Conservation (phyloP, 148 eudicot species). For the Spergularia bocconei region DNA sequence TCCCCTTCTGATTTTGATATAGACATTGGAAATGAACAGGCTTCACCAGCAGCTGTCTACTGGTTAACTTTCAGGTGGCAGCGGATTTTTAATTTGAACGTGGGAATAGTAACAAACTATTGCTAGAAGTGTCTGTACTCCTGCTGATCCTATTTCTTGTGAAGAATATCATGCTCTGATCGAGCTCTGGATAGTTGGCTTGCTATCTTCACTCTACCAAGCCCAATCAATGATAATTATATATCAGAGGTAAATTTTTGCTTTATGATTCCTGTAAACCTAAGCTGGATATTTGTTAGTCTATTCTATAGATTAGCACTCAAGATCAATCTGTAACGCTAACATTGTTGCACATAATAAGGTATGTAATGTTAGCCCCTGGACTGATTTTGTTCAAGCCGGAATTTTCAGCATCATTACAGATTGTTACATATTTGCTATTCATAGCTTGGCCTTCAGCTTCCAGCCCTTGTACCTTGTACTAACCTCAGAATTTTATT, state of each 20-base stretch:
- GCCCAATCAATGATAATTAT: neutral
- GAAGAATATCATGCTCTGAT: constrained; percentile 45
- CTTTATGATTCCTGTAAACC: neutral
- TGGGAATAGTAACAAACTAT: constrained; percentile 37
- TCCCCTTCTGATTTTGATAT: constrained; percentile 47
- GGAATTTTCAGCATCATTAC: neutral
- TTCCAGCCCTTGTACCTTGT: no score
- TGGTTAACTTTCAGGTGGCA: constrained; percentile 99
- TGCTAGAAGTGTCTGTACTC: constrained; percentile 57
- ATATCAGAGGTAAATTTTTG: constrained; percentile 24
- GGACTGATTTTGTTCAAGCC: neutral
- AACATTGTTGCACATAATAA: neutral
- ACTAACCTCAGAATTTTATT: no score
- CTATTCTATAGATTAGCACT: neutral
- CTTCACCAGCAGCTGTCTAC: constrained; percentile 99
- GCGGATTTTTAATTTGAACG: constrained; percentile 45
- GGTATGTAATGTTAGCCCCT: neutral
- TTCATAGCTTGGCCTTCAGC: neutral
- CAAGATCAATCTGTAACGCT: no score
- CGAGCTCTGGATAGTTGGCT: no score
- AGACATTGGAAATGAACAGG: constrained; percentile 87
- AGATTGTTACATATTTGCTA: neutral
- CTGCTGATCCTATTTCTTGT: constrained; percentile 55
- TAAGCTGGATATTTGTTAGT: neutral
- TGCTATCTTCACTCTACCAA: neutral